Conservation (phyloP, 2,329 filamentous ascomycete genomes). For the Fusarium falciforme region DNA sequence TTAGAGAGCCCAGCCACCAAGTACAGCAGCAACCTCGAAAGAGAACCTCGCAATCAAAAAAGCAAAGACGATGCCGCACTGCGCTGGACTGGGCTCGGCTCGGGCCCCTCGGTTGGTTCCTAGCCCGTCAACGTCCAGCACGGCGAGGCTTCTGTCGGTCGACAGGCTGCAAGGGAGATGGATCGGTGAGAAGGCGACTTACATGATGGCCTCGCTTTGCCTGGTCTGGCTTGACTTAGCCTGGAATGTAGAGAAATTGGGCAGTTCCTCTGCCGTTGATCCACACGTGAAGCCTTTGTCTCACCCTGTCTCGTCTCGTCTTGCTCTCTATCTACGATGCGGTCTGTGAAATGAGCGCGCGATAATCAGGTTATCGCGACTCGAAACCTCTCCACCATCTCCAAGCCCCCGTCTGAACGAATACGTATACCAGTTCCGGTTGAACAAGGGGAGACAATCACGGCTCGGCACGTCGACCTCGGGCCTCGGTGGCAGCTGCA, state of each 20-base stretch:
- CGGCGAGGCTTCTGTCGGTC: constrained; percentile 12
- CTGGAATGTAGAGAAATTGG: constrained; percentile 31
- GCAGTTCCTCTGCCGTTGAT: constrained; percentile 14
- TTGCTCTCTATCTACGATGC: constrained; percentile 5
- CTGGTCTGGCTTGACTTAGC: background rate
- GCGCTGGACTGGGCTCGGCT: constrained; percentile 8
- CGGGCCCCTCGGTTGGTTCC: constrained; percentile 26
- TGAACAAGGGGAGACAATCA: background rate
- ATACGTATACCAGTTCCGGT: background rate
- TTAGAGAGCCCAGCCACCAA: background rate
- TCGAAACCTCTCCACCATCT: constrained; percentile 22
- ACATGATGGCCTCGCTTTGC: constrained; percentile 14
- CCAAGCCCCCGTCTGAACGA: background rate
- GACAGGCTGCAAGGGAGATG: constrained; percentile 30
- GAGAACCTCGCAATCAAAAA: constrained; percentile 10
- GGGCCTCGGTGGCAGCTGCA: background rate
- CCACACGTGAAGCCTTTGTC: constrained; percentile 20
- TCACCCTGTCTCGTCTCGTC: constrained; percentile 26
- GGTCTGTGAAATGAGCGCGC: constrained; percentile 26
- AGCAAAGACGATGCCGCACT: constrained; percentile 15
- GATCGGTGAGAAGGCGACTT: constrained; percentile 7
- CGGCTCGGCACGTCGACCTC: background rate
- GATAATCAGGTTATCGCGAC: constrained; percentile 25
- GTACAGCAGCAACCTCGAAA: background rate
- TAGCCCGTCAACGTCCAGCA: constrained; percentile 2